Percentiles rank a stretch among this genome's conserved stretches.
Evolutionary conservation across 192 early-diverging fungal species (phyloP).

Genomic region (Gaertneriomyces semiglobifer): DNA sequence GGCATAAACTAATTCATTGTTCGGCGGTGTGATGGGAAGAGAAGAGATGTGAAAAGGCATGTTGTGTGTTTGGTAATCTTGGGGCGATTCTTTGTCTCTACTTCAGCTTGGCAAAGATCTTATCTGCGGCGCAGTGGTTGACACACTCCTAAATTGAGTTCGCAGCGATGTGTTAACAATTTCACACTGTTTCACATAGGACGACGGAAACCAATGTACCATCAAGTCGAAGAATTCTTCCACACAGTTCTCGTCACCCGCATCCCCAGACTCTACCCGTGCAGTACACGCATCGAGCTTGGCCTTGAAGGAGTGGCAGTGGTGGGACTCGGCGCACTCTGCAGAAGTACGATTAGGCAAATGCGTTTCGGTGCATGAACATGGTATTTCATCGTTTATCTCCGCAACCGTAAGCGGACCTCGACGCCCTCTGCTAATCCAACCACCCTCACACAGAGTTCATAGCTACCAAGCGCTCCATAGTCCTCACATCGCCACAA

Average conservation of each 20-base stretch:
- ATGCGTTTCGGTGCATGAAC: slow-evolving; percentile 7
- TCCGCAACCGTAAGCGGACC: too few species aligned
- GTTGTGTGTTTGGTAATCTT: too few species aligned
- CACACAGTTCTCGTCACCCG: slow-evolving; percentile 22
- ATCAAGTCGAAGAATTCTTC: slow-evolving; percentile 30
- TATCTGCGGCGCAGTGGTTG: slow-evolving; percentile 31
- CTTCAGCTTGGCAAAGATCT: slow-evolving; percentile 26
- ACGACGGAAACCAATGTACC: slow-evolving; percentile 11
- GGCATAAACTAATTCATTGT: too few species aligned
- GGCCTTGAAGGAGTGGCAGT: slow-evolving; percentile 27
- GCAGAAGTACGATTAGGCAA: slow-evolving; percentile 6
- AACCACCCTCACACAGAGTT: too few species aligned
- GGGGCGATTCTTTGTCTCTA: slow-evolving; percentile 6
- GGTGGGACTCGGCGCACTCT: slow-evolving; percentile 26
- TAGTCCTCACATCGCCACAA: too few species aligned
- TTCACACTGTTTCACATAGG: too few species aligned
- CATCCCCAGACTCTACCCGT: slow-evolving; percentile 18
- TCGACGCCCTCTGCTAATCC: too few species aligned
- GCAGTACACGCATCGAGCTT: slow-evolving; percentile 21
- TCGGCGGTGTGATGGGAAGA: too few species aligned
- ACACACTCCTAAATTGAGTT: slow-evolving; percentile 19
- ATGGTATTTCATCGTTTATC: not conserved
- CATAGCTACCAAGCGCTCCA: too few species aligned
- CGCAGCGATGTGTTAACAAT: too few species aligned
- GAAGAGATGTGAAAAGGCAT: too few species aligned